Base-by-base conservation (phyloP, 1,284 basidiomycete species). In the Cronartium quercuum region DNA sequence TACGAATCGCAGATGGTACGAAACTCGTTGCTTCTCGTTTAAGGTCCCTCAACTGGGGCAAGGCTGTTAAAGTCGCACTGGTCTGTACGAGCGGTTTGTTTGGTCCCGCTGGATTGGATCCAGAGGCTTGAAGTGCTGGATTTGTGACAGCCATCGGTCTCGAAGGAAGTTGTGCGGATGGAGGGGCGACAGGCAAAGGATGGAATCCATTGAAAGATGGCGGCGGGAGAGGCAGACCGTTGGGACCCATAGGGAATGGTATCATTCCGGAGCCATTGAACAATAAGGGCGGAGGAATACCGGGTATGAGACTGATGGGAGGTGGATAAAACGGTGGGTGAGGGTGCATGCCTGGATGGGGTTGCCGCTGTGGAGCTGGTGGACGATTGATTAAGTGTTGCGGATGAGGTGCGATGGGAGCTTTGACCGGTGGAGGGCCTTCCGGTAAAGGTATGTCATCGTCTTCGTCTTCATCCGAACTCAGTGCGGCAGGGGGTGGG, bases 31-130 rank as follows among this genome's bases (percentile, higher is more conserved):
- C 76, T 51, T 81, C 80, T 34, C 78, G 79, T 68, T 79, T 79
- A 24, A 81, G 73, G 68, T 81, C 78, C 24, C 81, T 81, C 55
- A 82, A 69, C 64, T 81, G 78, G 2, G 81, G 81, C 38, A 77
- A 78, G 13, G 81, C 79, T 12, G 77, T 78, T 38, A 81, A 75
- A 15, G 78, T 76, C 6, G 76, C 76, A 44, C 76, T 75, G 65
- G 74, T 38, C 21, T 73, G 70, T 24, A 73, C 34, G 18, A n/a
- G 6, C 35, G 70, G 37, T 24, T 61, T 61, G 47, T 51, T 21
- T 18, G 47, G 6, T 21, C 47, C 47, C 6, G 47, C 47, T 51
- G 47, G 24, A 6, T 51, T 6, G 24, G 13, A 6, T 21, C 18
- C 18, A 61, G 35, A 24, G 15, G 29, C 60, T 15, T 15, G 60